Evolutionary conservation across 345 rosid species (phyloP).

Genomic region (Hibiscus tridactylites): DNA sequence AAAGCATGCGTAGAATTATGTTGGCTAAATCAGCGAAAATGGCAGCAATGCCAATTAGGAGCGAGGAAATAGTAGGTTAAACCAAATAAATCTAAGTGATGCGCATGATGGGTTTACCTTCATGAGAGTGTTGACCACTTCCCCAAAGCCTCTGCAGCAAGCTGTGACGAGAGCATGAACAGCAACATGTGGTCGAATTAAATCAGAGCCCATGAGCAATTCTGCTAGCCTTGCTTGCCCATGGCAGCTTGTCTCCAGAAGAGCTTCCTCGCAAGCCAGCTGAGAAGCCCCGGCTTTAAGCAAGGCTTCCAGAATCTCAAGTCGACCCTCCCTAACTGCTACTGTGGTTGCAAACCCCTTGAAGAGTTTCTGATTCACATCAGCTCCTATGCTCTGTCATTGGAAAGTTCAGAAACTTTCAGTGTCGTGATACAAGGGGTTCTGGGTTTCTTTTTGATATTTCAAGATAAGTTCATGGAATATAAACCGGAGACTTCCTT

Average conservation of each 20-base stretch:
- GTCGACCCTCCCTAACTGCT: conserved; percentile 85
- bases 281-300: conserved; percentile 87
- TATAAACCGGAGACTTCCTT: not conserved
- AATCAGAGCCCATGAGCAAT: conserved; percentile 79
- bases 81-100: too few relatives aligned
- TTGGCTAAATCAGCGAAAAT: not conserved
- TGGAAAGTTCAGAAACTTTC: conserved; percentile 12
- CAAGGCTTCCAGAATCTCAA: conserved; percentile 75
- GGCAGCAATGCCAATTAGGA: not conserved
- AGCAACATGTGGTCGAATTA: conserved; percentile 74
- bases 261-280: conserved; percentile 91
- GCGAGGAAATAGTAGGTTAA: too few relatives aligned
- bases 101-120: conserved; percentile 38
- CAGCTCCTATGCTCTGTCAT: conserved; percentile 79
- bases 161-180: conserved; percentile 86
- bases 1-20: not conserved
- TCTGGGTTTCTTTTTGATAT: not conserved
- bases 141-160: conserved; percentile 76
- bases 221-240: conserved; percentile 62
- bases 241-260: conserved; percentile 75
- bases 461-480: not conserved
- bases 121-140: conserved; percentile 58
- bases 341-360: conserved; percentile 89
- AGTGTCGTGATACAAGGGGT: conserved; percentile 8
- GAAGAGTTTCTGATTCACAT: conserved; percentile 88